Percentiles rank a stretch among this genome's conserved stretches.
Evolutionary conservation across 106 monocot species (phyloP).

Genomic region (Dendrobium officinale): DNA sequence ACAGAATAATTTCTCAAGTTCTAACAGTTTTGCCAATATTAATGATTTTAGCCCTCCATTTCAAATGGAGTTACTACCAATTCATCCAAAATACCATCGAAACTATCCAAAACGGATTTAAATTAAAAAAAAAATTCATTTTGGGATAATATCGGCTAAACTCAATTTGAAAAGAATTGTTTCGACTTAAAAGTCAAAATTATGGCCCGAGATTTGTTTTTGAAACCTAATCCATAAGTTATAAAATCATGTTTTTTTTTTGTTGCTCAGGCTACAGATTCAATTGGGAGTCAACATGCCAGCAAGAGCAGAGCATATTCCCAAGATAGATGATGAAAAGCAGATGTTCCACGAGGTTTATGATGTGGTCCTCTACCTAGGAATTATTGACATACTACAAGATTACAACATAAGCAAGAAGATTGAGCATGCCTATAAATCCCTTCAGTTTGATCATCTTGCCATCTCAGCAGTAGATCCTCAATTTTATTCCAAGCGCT

Average conservation of each 20-base stretch:
- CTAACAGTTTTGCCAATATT: too few species aligned
- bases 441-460: constrained; percentile 43
- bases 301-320: constrained; percentile 41
- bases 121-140: too few species aligned
- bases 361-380: constrained; percentile 44
- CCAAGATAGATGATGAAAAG: constrained; percentile 20
- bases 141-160: too few species aligned
- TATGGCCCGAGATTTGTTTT: constrained; percentile 1
- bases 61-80: too few species aligned
- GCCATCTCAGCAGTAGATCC: constrained; percentile 62
- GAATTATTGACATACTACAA: constrained; percentile 55
- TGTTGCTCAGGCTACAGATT: constrained; percentile 22
- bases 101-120: too few species aligned
- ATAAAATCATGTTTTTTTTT: not conserved
- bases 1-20: too few species aligned
- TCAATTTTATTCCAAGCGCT: constrained; percentile 45
- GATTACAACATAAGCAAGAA: constrained; percentile 49
- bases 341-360: constrained; percentile 32
- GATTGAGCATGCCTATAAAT: constrained; percentile 60
- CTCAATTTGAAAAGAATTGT: too few species aligned
- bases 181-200: too few species aligned
- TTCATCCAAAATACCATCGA: too few species aligned
- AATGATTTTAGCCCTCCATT: too few species aligned
- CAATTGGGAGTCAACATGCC: constrained; percentile 55
- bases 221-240: not conserved